Conservation (phyloP, 768 basidiomycete species). For the Tylopilus sp. region DNA sequence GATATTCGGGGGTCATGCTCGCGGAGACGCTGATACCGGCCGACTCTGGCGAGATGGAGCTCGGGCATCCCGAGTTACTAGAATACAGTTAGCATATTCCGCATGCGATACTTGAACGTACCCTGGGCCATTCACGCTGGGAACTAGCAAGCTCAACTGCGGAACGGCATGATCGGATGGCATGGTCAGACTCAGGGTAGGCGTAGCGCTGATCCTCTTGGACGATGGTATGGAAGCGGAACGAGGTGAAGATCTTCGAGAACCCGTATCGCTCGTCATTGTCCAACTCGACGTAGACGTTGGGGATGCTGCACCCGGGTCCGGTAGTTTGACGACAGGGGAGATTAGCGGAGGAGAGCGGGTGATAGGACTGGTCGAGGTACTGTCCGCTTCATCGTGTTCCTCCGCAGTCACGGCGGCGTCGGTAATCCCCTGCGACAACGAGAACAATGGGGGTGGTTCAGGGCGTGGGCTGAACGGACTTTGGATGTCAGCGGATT, state of each 20-base stretch:
- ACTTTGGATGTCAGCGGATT: slow-evolving; percentile 14
- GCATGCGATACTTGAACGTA: not conserved
- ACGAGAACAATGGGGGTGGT: slow-evolving; percentile 12
- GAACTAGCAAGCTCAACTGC: slow-evolving; percentile 29
- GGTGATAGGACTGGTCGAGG: slow-evolving; percentile 22
- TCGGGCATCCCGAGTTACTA: slow-evolving; percentile 27
- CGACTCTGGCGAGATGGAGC: slow-evolving; percentile 33
- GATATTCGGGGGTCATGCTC: slow-evolving; percentile 31
- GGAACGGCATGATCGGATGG: slow-evolving; percentile 17
- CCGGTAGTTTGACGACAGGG: slow-evolving; percentile 29
- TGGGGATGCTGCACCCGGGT: slow-evolving; percentile 20
- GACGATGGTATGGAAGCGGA: slow-evolving; percentile 6
- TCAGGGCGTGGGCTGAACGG: slow-evolving; percentile 33
- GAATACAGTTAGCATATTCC: slow-evolving; percentile 2
- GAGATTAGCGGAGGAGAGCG: slow-evolving; percentile 29
- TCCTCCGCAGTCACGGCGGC: not conserved
- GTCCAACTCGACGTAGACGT: slow-evolving; percentile 30
- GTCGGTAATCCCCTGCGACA: slow-evolving; percentile 17
- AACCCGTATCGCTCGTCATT: slow-evolving; percentile 22
- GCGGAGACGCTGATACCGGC: slow-evolving; percentile 31
- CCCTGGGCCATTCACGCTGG: slow-evolving; percentile 19
- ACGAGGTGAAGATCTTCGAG: slow-evolving; percentile 13
- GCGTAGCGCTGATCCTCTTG: slow-evolving; percentile 7
- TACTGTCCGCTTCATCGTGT: slow-evolving; percentile 14
- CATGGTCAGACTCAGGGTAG: slow-evolving; percentile 4